phyloP scores from a whole-genome alignment of 805 yeast genomes.

The Yarrowia sp. region DNA sequence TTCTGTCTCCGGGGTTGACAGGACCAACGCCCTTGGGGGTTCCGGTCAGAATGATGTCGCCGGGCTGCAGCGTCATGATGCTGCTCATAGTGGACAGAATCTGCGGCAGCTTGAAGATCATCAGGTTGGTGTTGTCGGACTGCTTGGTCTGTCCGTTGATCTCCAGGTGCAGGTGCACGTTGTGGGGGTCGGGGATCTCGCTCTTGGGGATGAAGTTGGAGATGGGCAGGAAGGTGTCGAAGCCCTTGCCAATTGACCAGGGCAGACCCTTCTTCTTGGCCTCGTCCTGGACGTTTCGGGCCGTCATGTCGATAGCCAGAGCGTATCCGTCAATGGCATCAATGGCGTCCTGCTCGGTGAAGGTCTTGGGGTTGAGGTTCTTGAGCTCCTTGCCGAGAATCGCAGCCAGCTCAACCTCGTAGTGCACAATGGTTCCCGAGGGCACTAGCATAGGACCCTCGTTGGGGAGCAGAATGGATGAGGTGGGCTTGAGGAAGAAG shows the following conservation, averaged over 20 bases:
- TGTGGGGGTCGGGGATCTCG: slow-evolving; percentile 68
- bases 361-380: slow-evolving; percentile 55
- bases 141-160: slow-evolving; percentile 74
- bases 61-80: slow-evolving; percentile 88
- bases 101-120: slow-evolving; percentile 84
- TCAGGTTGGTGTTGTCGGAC: slow-evolving; percentile 67
- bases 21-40: slow-evolving; percentile 98
- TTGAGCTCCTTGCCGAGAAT: slow-evolving; percentile 62
- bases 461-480: slow-evolving; percentile 64
- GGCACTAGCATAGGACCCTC: slow-evolving; percentile 83
- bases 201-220: slow-evolving; percentile 66
- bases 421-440: slow-evolving; percentile 74
- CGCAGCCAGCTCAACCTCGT: slow-evolving; percentile 90
- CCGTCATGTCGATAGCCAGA: slow-evolving; percentile 89
- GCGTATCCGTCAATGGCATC: slow-evolving; percentile 84
- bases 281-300: slow-evolving; percentile 91
- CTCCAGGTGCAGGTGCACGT: slow-evolving; percentile 58
- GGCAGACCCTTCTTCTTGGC: slow-evolving; percentile 94
- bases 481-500: slow-evolving; percentile 86
- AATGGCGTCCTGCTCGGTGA: slow-evolving; percentile 64
- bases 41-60: slow-evolving; percentile 90
- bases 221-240: slow-evolving; percentile 93
- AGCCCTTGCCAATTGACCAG: slow-evolving; percentile 95
- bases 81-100: slow-evolving; percentile 76
- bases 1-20: slow-evolving; percentile 71